A percentile compares a stretch with the other conserved stretches of the same genome.
Evolutionary conservation across 2,329 filamentous ascomycete genomes (phyloP).

Genomic region (Stenocarpella maydis): DNA sequence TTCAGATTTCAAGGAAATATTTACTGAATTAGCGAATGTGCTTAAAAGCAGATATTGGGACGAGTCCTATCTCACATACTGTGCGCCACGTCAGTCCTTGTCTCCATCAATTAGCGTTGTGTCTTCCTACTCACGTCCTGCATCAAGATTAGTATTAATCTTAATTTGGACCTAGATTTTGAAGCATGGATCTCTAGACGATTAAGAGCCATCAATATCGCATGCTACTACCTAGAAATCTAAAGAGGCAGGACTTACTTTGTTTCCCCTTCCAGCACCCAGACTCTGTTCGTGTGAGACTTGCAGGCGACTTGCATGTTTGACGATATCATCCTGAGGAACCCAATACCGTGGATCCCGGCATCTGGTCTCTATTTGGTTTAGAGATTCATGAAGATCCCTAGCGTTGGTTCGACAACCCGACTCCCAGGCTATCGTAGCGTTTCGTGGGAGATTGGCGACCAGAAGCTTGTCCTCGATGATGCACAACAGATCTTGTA

Average conservation of each 20-base stretch:
- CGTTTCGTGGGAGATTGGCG: not conserved
- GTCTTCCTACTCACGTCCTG: not conserved
- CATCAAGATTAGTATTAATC: not conserved
- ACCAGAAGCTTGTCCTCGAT: not conserved
- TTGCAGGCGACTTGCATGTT: not conserved
- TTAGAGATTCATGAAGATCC: not conserved
- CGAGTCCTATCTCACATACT: not conserved
- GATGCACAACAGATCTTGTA: not conserved
- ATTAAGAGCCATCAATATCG: not conserved
- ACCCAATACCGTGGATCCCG: not conserved
- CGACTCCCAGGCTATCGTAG: accelerated
- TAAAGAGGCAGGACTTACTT: not conserved
- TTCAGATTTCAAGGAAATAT: not conserved
- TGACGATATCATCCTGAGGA: not conserved
- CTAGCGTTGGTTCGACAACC: not conserved
- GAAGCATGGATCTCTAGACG: no score
- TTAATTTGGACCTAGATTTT: not conserved
- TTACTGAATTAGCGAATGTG: not conserved
- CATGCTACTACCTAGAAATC: no score
- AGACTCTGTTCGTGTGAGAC: not conserved
- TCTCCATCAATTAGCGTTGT: not conserved
- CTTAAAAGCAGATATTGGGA: not conserved
- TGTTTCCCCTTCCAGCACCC: not conserved
- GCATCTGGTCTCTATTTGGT: not conserved
- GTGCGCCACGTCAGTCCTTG: not conserved